phyloP scores from a whole-genome alignment of 2,329 filamentous ascomycete genomes.

The Cadophora sp. region DNA sequence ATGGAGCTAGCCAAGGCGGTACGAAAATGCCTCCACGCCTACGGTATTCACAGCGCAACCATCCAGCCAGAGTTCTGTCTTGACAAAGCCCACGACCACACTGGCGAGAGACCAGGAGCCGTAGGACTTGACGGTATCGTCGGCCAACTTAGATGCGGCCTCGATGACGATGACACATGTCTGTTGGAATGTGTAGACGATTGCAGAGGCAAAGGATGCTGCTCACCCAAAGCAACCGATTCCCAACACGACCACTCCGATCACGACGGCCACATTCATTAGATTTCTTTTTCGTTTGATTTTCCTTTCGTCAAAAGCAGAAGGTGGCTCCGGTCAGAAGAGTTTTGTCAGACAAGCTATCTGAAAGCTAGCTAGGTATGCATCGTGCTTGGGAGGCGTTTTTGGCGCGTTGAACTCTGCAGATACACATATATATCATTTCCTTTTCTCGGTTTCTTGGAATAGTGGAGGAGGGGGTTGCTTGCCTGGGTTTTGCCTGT shows the following conservation, averaged over 20 bases:
- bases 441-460: not conserved
- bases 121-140: conserved; percentile 40
- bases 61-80: conserved; percentile 91
- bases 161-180: conserved; percentile 43
- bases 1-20: conserved; percentile 89
- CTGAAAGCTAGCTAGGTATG: not conserved
- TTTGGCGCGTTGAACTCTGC: not conserved
- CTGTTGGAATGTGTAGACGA: conserved; percentile 46
- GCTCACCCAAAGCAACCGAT: conserved; percentile 35
- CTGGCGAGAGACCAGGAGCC: conserved; percentile 25
- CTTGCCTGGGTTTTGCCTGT: not conserved
- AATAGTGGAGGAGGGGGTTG: not conserved
- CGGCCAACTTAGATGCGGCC: conserved; percentile 37
- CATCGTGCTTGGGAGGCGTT: conserved; percentile 6
- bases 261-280: conserved; percentile 44
- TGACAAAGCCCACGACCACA: conserved; percentile 49
- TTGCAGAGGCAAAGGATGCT: conserved; percentile 46
- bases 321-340: not conserved
- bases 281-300: conserved; percentile 32
- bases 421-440: not conserved
- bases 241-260: conserved; percentile 40
- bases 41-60: conserved; percentile 95
- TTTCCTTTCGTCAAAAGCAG: conserved; percentile 21
- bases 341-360: not conserved
- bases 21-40: conserved; percentile 88